phyloP scores from a whole-genome alignment of 768 basidiomycete genomes.

The Hygrocybe coccinea region DNA sequence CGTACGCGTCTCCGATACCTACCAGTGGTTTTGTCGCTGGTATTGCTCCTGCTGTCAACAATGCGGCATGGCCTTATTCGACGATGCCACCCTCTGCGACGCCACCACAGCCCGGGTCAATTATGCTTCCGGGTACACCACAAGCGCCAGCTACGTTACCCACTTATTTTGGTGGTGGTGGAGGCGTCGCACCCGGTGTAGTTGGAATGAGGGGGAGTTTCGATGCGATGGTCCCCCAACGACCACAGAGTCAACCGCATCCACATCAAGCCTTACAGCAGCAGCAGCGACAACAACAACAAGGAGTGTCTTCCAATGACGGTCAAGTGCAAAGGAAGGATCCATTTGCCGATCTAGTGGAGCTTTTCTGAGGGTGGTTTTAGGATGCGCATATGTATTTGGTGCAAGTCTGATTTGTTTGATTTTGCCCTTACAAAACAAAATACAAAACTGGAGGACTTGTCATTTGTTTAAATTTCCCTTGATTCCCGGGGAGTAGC shows the following conservation, averaged over 20 bases:
- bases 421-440: not conserved
- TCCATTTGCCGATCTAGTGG: slow-evolving; percentile 79
- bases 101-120: slow-evolving; percentile 27
- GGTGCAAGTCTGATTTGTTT: not conserved
- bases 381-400: not conserved
- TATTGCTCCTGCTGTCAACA: slow-evolving; percentile 12
- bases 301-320: slow-evolving; percentile 15
- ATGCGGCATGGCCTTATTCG: slow-evolving; percentile 24
- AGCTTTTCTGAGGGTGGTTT: slow-evolving; percentile 52
- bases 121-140: slow-evolving; percentile 43
- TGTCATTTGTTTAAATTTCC: no score
- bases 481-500: no score
- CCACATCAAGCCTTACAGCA: slow-evolving; percentile 12
- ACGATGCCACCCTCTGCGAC: slow-evolving; percentile 4
- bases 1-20: slow-evolving; percentile 9
- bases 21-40: not conserved
- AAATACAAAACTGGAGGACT: no score
- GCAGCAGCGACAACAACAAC: slow-evolving; percentile 10
- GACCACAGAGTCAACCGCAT: slow-evolving; percentile 7
- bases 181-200: not conserved
- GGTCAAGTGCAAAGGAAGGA: slow-evolving; percentile 52
- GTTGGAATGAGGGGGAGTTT: not conserved
- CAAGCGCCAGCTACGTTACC: not conserved
- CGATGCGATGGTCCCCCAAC: slow-evolving; percentile 2
- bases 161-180: no score